phyloP scores from a whole-genome alignment of 2,329 filamentous ascomycete genomes.

The Talaromyces sp. region DNA sequence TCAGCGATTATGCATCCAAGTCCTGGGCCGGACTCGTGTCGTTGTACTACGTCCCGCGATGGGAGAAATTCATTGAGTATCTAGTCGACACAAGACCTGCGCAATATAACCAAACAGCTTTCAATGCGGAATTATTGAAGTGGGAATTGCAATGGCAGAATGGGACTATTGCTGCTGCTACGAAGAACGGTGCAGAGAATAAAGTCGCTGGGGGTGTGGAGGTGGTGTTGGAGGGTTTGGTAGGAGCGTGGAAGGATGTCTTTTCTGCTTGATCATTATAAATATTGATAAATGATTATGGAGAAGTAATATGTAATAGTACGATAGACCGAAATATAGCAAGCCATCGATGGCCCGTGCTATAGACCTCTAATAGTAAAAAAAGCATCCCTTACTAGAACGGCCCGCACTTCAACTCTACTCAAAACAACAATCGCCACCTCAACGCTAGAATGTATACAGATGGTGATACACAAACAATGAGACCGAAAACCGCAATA shows the following conservation, averaged over 20 bases:
- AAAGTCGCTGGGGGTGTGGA: slow-evolving; percentile 29
- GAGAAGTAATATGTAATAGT: neutral
- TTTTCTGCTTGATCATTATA: neutral
- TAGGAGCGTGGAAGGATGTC: neutral
- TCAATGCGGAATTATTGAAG: slow-evolving; percentile 19
- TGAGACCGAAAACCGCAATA: neutral
- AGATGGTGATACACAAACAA: neutral
- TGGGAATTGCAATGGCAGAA: slow-evolving; percentile 24
- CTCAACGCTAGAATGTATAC: neutral
- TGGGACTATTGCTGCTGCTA: slow-evolving; percentile 8
- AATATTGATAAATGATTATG: neutral
- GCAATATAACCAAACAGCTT: slow-evolving; percentile 23
- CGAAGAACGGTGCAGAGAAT: neutral
- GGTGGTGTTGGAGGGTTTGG: neutral
- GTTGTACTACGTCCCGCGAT: slow-evolving; percentile 48
- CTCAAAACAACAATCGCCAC: neutral
- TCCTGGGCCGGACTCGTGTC: slow-evolving; percentile 49
- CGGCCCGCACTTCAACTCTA: neutral
- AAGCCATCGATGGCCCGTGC: neutral
- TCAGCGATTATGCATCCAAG: slow-evolving; percentile 52
- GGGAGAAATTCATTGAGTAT: slow-evolving; percentile 47
- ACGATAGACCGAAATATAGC: neutral
- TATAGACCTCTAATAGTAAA: neutral
- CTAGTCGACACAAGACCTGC: slow-evolving; percentile 22
- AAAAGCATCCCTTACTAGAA: neutral